A percentile compares a stretch with the other conserved stretches of the same genome.
These are phyloP conservation scores for Ascochyta rabiei DNA, from an alignment of 2,329 filamentous ascomycete species.

Conservation along the genomic window DNA sequence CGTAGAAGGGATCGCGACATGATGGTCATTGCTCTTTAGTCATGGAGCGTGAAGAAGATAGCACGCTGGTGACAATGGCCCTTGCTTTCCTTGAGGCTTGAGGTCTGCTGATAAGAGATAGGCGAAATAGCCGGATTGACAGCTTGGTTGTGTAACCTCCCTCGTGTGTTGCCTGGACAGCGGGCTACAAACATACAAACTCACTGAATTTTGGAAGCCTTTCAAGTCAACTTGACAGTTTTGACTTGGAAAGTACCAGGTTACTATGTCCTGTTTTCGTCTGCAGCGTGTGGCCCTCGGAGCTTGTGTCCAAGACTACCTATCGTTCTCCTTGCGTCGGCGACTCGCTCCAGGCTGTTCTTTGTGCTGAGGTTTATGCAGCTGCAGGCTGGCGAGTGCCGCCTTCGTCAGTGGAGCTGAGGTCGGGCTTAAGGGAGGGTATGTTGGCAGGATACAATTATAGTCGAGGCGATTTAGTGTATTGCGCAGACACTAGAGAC, in stretches of 20 bases:
- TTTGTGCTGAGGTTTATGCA: no score
- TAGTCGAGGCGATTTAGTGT: not conserved
- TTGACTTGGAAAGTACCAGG: no score
- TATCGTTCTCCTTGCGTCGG: no score
- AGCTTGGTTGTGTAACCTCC: no score
- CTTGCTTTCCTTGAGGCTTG: no score
- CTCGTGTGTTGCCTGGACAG: not conserved
- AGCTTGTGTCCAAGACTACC: no score
- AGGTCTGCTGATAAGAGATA: slow-evolving; percentile 10
- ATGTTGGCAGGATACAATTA: not conserved
- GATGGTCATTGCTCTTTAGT: not conserved
- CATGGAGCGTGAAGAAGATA: slow-evolving; percentile 3
- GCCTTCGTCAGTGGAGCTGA: not conserved
- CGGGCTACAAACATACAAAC: no score
- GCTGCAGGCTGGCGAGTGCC: not conserved
- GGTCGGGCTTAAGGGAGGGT: not conserved
- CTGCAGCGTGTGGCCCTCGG: no score
- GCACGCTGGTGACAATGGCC: slow-evolving; percentile 1
- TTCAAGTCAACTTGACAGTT: no score
- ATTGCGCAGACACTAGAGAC: not conserved
- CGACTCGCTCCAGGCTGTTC: no score
- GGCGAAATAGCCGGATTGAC: not conserved
- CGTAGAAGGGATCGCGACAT: slow-evolving; percentile 9
- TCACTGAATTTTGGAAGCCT: no score
- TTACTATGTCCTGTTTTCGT: no score